Base-by-base conservation (phyloP, 352 stramenopile genomes). In the Globisporangium sylvaticum region DNA sequence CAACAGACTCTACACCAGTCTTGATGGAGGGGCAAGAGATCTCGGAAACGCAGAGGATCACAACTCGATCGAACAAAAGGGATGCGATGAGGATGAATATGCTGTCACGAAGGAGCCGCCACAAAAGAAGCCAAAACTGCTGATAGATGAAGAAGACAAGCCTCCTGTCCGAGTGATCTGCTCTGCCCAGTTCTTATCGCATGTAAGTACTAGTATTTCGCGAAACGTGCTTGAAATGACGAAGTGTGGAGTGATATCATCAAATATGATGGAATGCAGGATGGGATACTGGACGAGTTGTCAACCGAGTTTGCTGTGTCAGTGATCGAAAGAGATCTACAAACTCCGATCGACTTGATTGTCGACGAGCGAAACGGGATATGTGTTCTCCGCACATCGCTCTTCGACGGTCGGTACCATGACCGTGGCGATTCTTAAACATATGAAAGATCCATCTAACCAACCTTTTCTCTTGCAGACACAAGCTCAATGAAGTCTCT, bases 321-420 rank as follows among this genome's bases (percentile, higher is more conserved):
- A 18, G 77, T 91, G 24, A 76, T 90, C 61, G 84, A 93, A 57
- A 74, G 84, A 66, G 74, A 91, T 46, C 68, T 93, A 22, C 71
- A 70, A 25, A 31, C 65, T 39, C 77, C 77, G 14, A 76, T 93
- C 50, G 80, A 87, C 62, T 68, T 91, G 15, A 37, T 91, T n/a
- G 62, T 93, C 5, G 84, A 93, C 44, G 84, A 93, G 39, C 72
- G 72, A 56, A 91, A 89, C 44, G 84, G 69, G 9, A 75, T 91
- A 52, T 84, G 75, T 42, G 42, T 91, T 8, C 53, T 88, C 10
- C 48, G 65, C 37, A 58, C 68, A 14, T 39, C 46, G 18, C 71
- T 73, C 6, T 85, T 93, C 32, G 50, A 70, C 71, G 75, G 84
- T 91, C 42, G 56, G 59, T 60, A 8, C 25, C 4, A 14, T 29